phyloP scores from a whole-genome alignment of 176 grass and related monocot genomes.

The Musa acuminata region DNA sequence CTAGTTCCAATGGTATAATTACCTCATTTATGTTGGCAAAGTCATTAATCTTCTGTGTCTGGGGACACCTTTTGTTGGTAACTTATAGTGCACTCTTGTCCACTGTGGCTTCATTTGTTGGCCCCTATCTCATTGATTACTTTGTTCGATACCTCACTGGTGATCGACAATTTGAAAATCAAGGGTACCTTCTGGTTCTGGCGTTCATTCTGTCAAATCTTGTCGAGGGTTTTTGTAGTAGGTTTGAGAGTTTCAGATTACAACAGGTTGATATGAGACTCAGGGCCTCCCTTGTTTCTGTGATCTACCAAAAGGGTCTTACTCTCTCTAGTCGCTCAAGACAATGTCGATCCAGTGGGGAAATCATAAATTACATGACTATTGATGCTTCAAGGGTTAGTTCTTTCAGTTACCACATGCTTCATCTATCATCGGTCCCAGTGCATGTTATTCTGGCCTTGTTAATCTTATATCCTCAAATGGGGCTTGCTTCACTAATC shows the following conservation, averaged over 20 bases:
- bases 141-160: slow-evolving; percentile 4
- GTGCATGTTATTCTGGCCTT: neutral
- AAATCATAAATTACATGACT: slow-evolving; percentile 8
- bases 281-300: neutral
- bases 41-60: neutral
- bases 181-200: slow-evolving; percentile 7
- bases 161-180: neutral
- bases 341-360: neutral
- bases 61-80: neutral
- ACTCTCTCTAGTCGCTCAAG: neutral
- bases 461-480: neutral
- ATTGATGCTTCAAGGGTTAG: neutral
- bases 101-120: neutral
- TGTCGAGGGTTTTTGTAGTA: neutral
- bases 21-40: slow-evolving; percentile 2
- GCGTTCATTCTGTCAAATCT: neutral
- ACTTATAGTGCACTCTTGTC: neutral
- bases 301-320: slow-evolving; percentile 15
- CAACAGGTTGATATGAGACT: neutral
- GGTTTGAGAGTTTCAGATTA: neutral
- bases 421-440: neutral
- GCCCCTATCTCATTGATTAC: slow-evolving; percentile 7
- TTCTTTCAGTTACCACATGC: neutral
- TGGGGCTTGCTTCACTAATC: slow-evolving; percentile 1
- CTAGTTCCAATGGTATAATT: neutral